Base-by-base conservation (phyloP, 345 rosid genomes). In the Murraya paniculata region DNA sequence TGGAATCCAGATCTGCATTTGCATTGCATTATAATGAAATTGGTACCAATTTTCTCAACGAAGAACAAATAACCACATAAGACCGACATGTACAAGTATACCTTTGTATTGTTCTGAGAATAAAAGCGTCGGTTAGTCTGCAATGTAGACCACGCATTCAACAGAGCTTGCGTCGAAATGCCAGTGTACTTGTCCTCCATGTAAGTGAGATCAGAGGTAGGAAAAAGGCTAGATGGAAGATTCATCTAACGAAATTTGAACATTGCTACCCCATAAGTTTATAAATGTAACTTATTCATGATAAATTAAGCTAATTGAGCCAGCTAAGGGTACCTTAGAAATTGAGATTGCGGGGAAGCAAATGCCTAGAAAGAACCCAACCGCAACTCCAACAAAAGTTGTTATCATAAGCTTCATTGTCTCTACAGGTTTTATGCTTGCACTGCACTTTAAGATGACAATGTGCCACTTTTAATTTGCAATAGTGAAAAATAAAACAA, bases 361-460 rank as follows among this genome's bases (percentile, higher is more conserved):
- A 78, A 91, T 82, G 75, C 98, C 99, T 75, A 96, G 77, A 78
- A 94, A 90, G 83, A 94, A 91, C 81, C 99, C 99, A 72, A 91
- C 86, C 31, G 89, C 76, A 79, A 91, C 80, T 68, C 97, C 97
- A 11, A 87, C 74, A 74, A 96, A 82, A 48, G 94, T 84, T 57
- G 91, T 86, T 77, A 91, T 35, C 41, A 94, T 85, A 85, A 94
- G 92, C 88, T 85, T 89, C 98, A 89, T 92, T 70, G 78, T 89
- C 74, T 90, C 95, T 6, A 82, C 83, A 0, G 97, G 91, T 86
- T 88, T 88, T 80, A 88, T 77, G 61, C 57, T 79, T 75, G 87
- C 83, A 61, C 93, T 85, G 88, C 83, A 78, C 68, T 6, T 31
- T 31, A 77, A 83, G 65, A 74, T 28, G 31, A 16, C 41, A 77